Percentiles rank a stretch among this genome's conserved stretches.
These are phyloP conservation scores for Nannochloris sp. DNA, from an alignment of 139 green algal genomes.

Conservation along the genomic window DNA sequence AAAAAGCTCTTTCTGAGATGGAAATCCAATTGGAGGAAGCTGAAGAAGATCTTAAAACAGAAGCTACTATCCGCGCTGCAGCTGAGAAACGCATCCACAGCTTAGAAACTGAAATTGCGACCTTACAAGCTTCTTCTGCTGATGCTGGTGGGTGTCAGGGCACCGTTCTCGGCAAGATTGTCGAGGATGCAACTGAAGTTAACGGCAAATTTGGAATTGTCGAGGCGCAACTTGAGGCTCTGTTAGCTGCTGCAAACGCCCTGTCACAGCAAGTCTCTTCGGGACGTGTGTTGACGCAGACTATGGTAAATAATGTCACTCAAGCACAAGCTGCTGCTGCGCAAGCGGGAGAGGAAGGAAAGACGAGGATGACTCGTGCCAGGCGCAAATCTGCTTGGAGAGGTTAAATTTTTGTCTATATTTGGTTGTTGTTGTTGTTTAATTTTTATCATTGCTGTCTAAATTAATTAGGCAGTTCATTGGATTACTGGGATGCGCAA, in stretches of 20 bases:
- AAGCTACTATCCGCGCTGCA: background rate
- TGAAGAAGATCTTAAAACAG: background rate
- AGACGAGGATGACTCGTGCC: background rate
- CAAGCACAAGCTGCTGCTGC: background rate
- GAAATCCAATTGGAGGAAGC: background rate
- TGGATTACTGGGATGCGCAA: too few relatives aligned
- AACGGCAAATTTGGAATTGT: background rate
- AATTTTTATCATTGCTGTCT: too few relatives aligned
- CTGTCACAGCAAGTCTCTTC: background rate
- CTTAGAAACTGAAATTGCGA: background rate
- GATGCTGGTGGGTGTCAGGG: background rate
- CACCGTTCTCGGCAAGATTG: background rate
- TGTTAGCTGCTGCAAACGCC: background rate
- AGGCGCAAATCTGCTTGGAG: background rate
- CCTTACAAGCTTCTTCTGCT: background rate
- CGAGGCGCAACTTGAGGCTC: background rate
- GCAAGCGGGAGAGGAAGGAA: background rate
- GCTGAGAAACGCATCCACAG: background rate
- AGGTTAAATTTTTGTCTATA: background rate
- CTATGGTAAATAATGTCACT: background rate
- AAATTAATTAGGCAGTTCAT: too few relatives aligned
- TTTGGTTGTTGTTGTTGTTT: background rate
- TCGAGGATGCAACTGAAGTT: background rate
- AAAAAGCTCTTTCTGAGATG: background rate
- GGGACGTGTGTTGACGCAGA: background rate